Conservation (phyloP, 768 basidiomycete species). For the Mycena epipterygia region DNA sequence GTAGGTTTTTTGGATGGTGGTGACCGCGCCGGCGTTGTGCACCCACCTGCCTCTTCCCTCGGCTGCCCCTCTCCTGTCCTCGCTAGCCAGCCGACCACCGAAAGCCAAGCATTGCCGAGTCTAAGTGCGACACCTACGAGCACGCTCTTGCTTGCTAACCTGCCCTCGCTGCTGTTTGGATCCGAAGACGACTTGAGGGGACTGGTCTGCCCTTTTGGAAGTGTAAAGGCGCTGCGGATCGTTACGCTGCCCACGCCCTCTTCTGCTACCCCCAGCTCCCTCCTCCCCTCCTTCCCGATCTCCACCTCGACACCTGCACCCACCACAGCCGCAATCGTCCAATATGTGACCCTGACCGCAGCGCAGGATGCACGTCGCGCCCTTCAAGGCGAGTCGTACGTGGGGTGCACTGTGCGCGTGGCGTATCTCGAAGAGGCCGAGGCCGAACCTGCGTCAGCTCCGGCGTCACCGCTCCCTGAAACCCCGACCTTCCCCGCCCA, state of each 20-base stretch:
- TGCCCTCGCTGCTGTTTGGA: constrained; percentile 35
- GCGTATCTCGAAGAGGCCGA: constrained; percentile 30
- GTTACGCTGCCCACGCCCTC: constrained; percentile 71
- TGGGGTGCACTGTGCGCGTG: constrained; percentile 29
- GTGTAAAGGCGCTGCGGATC: constrained; percentile 61
- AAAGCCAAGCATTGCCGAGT: constrained; percentile 42
- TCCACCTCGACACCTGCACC: constrained; percentile 16
- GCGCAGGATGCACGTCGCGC: constrained; percentile 33
- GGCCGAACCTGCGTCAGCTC: constrained; percentile 19
- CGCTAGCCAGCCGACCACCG: constrained; percentile 41
- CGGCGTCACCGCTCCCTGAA: constrained; percentile 25
- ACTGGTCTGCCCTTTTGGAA: constrained; percentile 35
- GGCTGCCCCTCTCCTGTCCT: constrained; percentile 41
- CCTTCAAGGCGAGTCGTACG: constrained; percentile 35
- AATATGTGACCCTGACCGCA: constrained; percentile 23
- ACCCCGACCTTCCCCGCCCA: constrained; percentile 20
- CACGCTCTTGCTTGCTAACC: constrained; percentile 37
- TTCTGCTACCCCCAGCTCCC: background rate
- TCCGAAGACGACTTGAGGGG: constrained; percentile 35
- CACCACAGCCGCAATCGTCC: constrained; percentile 29
- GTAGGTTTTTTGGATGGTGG: constrained; percentile 86
- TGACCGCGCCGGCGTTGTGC: constrained; percentile 77
- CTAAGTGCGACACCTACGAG: constrained; percentile 58
- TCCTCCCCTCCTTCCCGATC: background rate
- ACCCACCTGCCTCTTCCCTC: constrained; percentile 56